These are phyloP conservation scores for Somion occarium DNA, from an alignment of 1,284 basidiomycete species.

Conservation along the genomic window DNA sequence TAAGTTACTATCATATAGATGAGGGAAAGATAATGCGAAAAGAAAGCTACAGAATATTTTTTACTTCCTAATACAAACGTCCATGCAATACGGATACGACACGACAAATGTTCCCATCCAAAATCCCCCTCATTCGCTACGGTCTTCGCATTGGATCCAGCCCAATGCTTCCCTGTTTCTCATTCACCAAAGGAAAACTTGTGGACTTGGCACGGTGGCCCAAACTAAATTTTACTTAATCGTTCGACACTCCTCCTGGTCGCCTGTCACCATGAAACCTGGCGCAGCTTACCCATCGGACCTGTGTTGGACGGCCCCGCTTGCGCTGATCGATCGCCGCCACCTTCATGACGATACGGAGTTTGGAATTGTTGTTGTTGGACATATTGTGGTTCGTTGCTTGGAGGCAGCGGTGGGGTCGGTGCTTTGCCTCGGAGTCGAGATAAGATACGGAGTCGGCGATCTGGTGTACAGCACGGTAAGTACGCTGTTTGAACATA, in stretches of 20 bases:
- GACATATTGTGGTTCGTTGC: conserved; percentile 10
- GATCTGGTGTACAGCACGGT: conserved; percentile 18
- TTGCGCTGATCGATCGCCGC: conserved; percentile 4
- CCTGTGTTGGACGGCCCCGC: conserved; percentile 6
- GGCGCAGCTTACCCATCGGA: conserved; percentile 14
- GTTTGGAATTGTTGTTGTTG: conserved; percentile 13
- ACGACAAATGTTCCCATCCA: too few relatives aligned
- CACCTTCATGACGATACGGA: neutral
- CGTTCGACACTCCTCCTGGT: neutral
- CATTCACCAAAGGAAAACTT: too few relatives aligned
- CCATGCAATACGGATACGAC: too few relatives aligned
- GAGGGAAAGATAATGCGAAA: neutral
- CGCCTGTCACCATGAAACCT: conserved; percentile 5
- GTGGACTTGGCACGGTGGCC: too few relatives aligned
- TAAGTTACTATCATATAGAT: neutral
- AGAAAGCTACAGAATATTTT: neutral
- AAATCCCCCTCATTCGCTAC: too few relatives aligned
- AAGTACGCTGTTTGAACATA: neutral
- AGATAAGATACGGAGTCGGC: conserved; percentile 33
- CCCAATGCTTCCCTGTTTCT: too few relatives aligned
- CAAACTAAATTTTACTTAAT: too few relatives aligned
- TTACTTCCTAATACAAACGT: conserved; percentile 1
- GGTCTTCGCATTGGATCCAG: too few relatives aligned
- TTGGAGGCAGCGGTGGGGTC: conserved; percentile 19
- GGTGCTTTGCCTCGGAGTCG: conserved; percentile 30